Conservation (phyloP, 208 protist genomes). For the Trypanosoma mega region DNA sequence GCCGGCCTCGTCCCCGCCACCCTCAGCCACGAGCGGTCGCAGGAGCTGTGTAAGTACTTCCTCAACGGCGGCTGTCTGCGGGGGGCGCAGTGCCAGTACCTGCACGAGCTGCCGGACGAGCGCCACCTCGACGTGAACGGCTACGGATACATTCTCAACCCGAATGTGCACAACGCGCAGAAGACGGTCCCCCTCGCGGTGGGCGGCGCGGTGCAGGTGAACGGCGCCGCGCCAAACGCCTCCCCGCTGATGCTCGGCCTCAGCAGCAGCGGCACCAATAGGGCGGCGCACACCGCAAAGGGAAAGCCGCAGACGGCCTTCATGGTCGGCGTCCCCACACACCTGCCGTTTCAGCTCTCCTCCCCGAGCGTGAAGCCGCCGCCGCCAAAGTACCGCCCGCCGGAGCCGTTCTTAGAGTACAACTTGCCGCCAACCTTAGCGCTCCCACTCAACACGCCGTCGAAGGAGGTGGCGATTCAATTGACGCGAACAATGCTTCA, state of each 20-base stretch:
- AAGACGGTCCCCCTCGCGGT: slow-evolving; percentile 61
- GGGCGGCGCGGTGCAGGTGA: slow-evolving; percentile 23
- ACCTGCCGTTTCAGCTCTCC: slow-evolving; percentile 24
- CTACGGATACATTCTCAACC: slow-evolving; percentile 84
- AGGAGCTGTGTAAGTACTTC: slow-evolving; percentile 89
- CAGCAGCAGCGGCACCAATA: slow-evolving; percentile 18
- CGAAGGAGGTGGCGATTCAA: slow-evolving; percentile 44
- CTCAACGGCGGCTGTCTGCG: slow-evolving; percentile 88
- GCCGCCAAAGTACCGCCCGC: slow-evolving; percentile 77
- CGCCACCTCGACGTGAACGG: slow-evolving; percentile 87
- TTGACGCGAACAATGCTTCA: slow-evolving; percentile 61
- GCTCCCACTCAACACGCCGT: slow-evolving; percentile 54
- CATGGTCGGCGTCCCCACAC: slow-evolving; percentile 14
- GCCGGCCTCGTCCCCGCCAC: slow-evolving; percentile 34
- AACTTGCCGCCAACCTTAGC: slow-evolving; percentile 83
- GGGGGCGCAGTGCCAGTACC: slow-evolving; percentile 70
- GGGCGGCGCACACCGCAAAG: slow-evolving; percentile 28
- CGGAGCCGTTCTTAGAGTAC: slow-evolving; percentile 84
- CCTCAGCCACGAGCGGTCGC: slow-evolving; percentile 58
- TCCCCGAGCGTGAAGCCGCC: slow-evolving; percentile 21
- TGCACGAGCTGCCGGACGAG: slow-evolving; percentile 88
- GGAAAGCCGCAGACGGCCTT: slow-evolving; percentile 20
- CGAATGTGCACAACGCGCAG: slow-evolving; percentile 87
- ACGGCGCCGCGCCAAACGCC: slow-evolving; percentile 15
- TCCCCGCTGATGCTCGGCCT: slow-evolving; percentile 49